Evolutionary conservation across 2,329 filamentous ascomycete species (phyloP).

Genomic region (Claviceps paspali): DNA sequence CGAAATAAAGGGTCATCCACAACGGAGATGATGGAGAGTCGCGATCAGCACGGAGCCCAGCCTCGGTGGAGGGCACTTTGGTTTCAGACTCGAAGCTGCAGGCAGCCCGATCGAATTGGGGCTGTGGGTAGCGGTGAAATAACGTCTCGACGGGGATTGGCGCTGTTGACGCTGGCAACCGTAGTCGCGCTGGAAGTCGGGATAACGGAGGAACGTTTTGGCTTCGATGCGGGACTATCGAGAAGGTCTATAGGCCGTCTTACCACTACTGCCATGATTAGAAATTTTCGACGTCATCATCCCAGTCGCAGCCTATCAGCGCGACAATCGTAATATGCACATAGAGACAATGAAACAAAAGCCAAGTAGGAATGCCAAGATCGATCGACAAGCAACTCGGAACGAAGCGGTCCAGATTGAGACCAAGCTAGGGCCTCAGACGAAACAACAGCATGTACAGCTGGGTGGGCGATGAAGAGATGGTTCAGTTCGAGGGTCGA

Average conservation of each 20-base stretch:
- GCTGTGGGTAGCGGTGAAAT: constrained; percentile 8
- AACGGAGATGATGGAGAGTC: constrained; percentile 35
- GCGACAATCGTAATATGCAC: too few relatives aligned
- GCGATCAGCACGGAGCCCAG: constrained; percentile 16
- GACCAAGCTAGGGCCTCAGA: not conserved
- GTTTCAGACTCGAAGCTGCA: constrained; percentile 4
- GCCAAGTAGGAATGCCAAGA: not conserved
- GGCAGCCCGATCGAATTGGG: constrained; percentile 5
- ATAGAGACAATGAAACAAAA: constrained; percentile 7
- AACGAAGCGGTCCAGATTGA: not conserved
- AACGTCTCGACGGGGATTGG: constrained; percentile 3
- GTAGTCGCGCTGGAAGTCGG: not conserved
- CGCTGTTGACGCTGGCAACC: constrained; percentile 3
- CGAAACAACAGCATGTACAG: constrained; percentile 1
- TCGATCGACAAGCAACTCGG: not conserved
- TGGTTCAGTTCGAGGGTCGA: too few relatives aligned
- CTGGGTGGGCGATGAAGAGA: not conserved
- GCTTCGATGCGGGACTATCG: constrained; percentile 6
- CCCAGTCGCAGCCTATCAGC: constrained; percentile 16
- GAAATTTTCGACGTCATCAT: constrained; percentile 10
- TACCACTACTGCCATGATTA: constrained; percentile 12
- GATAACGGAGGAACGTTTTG: constrained; percentile 5
- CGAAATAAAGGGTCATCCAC: constrained; percentile 41
- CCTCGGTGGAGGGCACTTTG: constrained; percentile 11
- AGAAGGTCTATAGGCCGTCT: constrained; percentile 12